Evolutionary conservation across 768 basidiomycete species (phyloP).

Genomic region (Crassisporium funariophilum): DNA sequence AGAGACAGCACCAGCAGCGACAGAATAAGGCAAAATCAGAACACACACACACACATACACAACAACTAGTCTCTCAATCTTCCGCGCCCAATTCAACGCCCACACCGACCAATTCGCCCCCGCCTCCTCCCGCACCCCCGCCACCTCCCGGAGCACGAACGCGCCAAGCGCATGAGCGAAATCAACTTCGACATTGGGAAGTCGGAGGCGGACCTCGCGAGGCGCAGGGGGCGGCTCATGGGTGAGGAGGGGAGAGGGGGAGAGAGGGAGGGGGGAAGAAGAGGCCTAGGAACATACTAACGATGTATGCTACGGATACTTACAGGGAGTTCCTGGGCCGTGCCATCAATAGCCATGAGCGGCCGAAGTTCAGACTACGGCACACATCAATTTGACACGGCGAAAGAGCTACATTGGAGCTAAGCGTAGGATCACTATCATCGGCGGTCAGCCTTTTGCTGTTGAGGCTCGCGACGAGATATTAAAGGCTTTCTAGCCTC

Average conservation of each 20-base stretch:
- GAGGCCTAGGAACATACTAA: slow-evolving; percentile 73
- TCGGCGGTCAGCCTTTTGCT: no score
- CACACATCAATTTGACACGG: no score
- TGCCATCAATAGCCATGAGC: no score
- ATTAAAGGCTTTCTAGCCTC: no score
- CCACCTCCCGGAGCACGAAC: slow-evolving; percentile 81
- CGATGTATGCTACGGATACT: no score
- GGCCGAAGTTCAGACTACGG: no score
- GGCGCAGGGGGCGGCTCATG: slow-evolving; percentile 38
- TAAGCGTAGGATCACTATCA: no score
- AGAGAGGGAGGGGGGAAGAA: slow-evolving; percentile 78
- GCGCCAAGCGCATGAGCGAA: slow-evolving; percentile 83
- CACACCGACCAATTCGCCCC: slow-evolving; percentile 78
- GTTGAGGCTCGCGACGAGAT: no score
- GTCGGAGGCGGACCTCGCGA: slow-evolving; percentile 75
- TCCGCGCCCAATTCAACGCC: slow-evolving; percentile 78
- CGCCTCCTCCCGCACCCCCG: slow-evolving; percentile 67
- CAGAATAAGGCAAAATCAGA: slow-evolving; percentile 82
- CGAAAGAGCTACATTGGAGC: no score
- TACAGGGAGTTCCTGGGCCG: no score
- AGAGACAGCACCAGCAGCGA: slow-evolving; percentile 3
- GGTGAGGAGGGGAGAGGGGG: slow-evolving; percentile 42
- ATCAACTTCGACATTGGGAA: slow-evolving; percentile 84
- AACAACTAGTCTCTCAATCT: slow-evolving; percentile 68
- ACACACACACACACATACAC: slow-evolving; percentile 75